Evolutionary conservation across 768 basidiomycete species (phyloP).

Genomic region (Cyclocybe aegerita): DNA sequence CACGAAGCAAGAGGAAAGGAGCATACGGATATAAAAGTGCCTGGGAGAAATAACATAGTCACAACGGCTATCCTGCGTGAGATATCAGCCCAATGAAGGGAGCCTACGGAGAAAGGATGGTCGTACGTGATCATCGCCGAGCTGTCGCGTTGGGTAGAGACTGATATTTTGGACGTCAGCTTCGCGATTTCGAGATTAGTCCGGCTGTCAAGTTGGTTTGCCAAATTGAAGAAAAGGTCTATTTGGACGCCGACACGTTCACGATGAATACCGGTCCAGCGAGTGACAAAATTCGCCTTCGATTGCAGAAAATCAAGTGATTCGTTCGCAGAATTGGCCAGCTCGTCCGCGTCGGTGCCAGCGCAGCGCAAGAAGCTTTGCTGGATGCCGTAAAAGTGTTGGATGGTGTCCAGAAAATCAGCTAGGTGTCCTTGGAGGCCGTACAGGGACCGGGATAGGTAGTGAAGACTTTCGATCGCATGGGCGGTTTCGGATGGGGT

Average conservation of each 20-base stretch:
- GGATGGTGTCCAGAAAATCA: too few species aligned
- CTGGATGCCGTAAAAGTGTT: too few species aligned
- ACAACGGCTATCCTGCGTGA: not conserved
- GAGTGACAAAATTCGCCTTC: not conserved
- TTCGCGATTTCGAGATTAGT: slow-evolving; percentile 1
- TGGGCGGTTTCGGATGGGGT: not conserved
- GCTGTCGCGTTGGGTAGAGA: slow-evolving; percentile 1
- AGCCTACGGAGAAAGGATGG: not conserved
- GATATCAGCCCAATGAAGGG: not conserved
- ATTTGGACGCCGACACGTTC: not conserved
- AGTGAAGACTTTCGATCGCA: slow-evolving; percentile 8
- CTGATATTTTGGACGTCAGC: not conserved
- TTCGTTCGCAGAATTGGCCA: slow-evolving; percentile 7
- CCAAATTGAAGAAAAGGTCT: not conserved
- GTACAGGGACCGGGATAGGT: slow-evolving; percentile 9
- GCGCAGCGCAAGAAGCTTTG: too few species aligned
- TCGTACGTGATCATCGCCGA: slow-evolving; percentile 3
- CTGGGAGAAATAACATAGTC: slow-evolving; percentile 2
- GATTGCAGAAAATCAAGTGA: not conserved
- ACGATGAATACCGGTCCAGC: not conserved
- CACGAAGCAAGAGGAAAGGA: too few species aligned
- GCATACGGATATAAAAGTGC: not conserved
- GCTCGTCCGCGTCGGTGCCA: slow-evolving; percentile 4
- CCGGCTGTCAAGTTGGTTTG: not conserved
- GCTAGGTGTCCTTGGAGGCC: slow-evolving; percentile 9